Conservation (phyloP, 257 asterid species). For the Cruciata laevipes region DNA sequence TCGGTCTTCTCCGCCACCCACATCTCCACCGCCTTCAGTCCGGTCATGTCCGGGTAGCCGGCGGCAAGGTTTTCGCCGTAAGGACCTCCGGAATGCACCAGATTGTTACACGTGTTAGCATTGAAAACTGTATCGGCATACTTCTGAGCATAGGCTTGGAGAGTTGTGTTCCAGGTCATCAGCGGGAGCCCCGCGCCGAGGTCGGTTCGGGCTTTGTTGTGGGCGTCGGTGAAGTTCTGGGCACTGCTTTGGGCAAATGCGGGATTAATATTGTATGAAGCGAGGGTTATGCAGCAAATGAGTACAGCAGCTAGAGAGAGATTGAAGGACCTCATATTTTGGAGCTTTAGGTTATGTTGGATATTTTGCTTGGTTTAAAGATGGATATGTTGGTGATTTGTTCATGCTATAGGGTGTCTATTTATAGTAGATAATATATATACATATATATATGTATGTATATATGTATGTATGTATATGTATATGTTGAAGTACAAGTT, state of each 20-base stretch:
- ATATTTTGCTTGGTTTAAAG: background rate
- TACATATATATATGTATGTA: no score
- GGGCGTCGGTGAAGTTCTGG: conserved; percentile 23
- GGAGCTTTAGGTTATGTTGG: background rate
- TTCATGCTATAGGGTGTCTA: background rate
- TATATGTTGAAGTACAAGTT: no score
- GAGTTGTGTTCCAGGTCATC: conserved; percentile 35
- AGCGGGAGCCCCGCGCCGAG: conserved; percentile 24
- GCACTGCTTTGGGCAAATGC: conserved; percentile 22
- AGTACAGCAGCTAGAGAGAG: background rate
- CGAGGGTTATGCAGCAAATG: background rate
- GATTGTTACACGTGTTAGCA: conserved; percentile 28
- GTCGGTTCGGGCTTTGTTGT: conserved; percentile 29
- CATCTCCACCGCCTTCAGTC: conserved; percentile 24
- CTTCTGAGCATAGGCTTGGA: conserved; percentile 35
- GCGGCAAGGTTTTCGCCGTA: conserved; percentile 61
- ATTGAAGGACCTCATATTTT: conserved; percentile 1
- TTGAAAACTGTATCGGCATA: conserved; percentile 25
- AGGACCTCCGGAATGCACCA: conserved; percentile 23
- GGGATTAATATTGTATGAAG: conserved; percentile 5
- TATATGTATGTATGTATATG: no score
- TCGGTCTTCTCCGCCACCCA: conserved; percentile 36
- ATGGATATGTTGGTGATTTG: background rate
- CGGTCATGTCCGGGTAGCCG: conserved; percentile 28
- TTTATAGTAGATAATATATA: background rate